A percentile compares a stretch with the other conserved stretches of the same genome.
phyloP scores from a whole-genome alignment of 1,139 yeast genomes.

The Blastobotrys malaysiensis region DNA sequence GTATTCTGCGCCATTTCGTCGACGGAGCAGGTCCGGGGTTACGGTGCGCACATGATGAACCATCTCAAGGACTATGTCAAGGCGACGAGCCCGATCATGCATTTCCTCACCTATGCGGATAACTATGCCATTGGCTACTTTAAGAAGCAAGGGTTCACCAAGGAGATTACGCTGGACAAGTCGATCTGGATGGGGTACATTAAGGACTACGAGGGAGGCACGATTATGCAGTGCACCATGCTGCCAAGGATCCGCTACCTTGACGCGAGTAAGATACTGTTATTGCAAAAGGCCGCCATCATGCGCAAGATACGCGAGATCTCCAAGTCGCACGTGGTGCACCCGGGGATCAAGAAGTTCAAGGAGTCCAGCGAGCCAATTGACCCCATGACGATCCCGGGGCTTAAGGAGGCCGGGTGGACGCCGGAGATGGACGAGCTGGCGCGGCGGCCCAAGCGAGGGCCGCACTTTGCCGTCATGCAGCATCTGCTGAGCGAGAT shows the following conservation, averaged over 20 bases:
- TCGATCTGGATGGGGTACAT: slow-evolving; percentile 97
- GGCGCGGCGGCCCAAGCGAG: slow-evolving; percentile 90
- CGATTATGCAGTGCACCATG: slow-evolving; percentile 96
- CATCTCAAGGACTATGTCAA: slow-evolving; percentile 93
- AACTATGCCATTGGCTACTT: slow-evolving; percentile 98
- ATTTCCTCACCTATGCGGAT: slow-evolving; percentile 94
- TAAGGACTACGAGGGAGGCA: slow-evolving; percentile 98
- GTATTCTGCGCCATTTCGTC: slow-evolving; percentile 97
- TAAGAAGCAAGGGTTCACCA: slow-evolving; percentile 96
- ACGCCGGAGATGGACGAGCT: slow-evolving; percentile 96
- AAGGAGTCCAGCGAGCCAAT: slow-evolving; percentile 35
- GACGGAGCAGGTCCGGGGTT: slow-evolving; percentile 95
- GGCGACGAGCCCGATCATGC: slow-evolving; percentile 78
- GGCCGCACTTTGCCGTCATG: slow-evolving; percentile 94
- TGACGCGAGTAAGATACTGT: slow-evolving; percentile 78
- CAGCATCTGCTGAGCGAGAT: slow-evolving; percentile 79
- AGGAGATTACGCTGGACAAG: slow-evolving; percentile 81
- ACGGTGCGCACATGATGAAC: slow-evolving; percentile 98
- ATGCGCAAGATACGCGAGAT: slow-evolving; percentile 75
- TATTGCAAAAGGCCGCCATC: slow-evolving; percentile 87
- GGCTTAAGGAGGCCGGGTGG: slow-evolving; percentile 92
- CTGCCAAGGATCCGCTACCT: slow-evolving; percentile 80
- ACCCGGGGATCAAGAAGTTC: slow-evolving; percentile 77
- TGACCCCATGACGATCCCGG: slow-evolving; percentile 79
- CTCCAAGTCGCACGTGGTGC: slow-evolving; percentile 71